Evolutionary conservation across 2,329 filamentous ascomycete genomes (phyloP).

Genomic region (Albifimbria verrucaria): DNA sequence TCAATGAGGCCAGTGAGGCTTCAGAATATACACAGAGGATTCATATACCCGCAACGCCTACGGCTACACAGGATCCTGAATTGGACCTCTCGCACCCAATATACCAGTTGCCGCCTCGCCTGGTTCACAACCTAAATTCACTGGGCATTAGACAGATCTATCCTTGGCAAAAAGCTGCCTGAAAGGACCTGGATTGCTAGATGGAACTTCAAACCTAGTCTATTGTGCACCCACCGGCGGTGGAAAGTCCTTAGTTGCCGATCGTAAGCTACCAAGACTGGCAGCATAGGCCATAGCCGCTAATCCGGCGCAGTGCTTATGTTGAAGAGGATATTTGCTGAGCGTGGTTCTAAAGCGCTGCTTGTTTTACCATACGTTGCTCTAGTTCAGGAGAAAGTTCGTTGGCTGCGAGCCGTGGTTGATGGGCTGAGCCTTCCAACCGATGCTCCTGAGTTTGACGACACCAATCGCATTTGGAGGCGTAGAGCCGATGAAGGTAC

Average conservation of each 20-base stretch:
- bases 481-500: slow-evolving; percentile 53
- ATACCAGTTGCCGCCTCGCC: slow-evolving; percentile 58
- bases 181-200: slow-evolving; percentile 61
- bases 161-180: slow-evolving; percentile 78
- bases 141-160: slow-evolving; percentile 73
- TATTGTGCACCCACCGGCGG: slow-evolving; percentile 78
- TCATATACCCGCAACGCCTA: slow-evolving; percentile 50
- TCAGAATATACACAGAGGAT: slow-evolving; percentile 58
- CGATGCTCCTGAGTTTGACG: slow-evolving; percentile 28
- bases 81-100: slow-evolving; percentile 59
- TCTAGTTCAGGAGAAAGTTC: slow-evolving; percentile 75
- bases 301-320: slow-evolving; percentile 54
- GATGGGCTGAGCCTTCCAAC: slow-evolving; percentile 48
- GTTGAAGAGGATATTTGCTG: slow-evolving; percentile 65
- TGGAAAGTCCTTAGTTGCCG: slow-evolving; percentile 73
- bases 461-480: slow-evolving; percentile 45
- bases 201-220: slow-evolving; percentile 67
- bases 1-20: slow-evolving; percentile 19
- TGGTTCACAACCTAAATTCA: slow-evolving; percentile 62
- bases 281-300: neutral
- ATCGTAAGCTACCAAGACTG: slow-evolving; percentile 32
- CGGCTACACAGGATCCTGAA: slow-evolving; percentile 46
- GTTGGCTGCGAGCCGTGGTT: slow-evolving; percentile 67
- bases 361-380: slow-evolving; percentile 75
- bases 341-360: slow-evolving; percentile 63